Base-by-base conservation (phyloP, 2,329 filamentous ascomycete species). In the Exserohilum rostratum region DNA sequence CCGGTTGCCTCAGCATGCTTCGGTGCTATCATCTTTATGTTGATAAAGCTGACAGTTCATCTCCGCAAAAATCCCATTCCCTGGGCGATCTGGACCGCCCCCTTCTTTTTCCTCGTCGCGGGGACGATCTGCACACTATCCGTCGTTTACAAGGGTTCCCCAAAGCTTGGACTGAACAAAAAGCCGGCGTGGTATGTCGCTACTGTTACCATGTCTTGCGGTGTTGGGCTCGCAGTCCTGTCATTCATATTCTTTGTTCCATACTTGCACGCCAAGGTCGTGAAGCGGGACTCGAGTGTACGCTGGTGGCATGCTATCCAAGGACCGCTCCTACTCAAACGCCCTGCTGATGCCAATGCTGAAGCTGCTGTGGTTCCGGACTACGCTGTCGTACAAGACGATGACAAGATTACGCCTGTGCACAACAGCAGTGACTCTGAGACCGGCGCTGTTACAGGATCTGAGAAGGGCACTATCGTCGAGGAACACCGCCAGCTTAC, bases 131-230 rank as follows among this genome's bases (percentile, higher is more conserved):
- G 88, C 77, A 89, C 89, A 0, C 81, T 93, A 5, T 90, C 87
- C 38, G 86, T 93, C 65, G 89, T 92, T 64, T 91, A 90, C 83
- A 91, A 92, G 82, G 89, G 89, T 29, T 90, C 89, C 9, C 88
- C 89, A 20, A 86, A 80, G 55, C 82, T 90, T 27, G 82, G 82
- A 18, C 78, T 90, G 25, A 80, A 78, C 78, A 84, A 87, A 76
- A 89, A 87, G 80, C 87, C 89, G 1, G 74, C 75, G 7, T 87
- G 83, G 82, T 91, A 85, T 68, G 84, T 91, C 57, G 87, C 82
- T 10, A 77, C 83, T 12, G 87, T 91, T 57, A 87, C 86, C 15
- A 68, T 91, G 56, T 87, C 88, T 35, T 81, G 80, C 31, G 88
- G 88, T 57, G 78, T 75, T 42, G 88, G 85, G 53, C 76, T 91